Evolutionary conservation across 495 filamentous ascomycete genomes (phyloP).

Genomic region (Penicillium odoratum): DNA sequence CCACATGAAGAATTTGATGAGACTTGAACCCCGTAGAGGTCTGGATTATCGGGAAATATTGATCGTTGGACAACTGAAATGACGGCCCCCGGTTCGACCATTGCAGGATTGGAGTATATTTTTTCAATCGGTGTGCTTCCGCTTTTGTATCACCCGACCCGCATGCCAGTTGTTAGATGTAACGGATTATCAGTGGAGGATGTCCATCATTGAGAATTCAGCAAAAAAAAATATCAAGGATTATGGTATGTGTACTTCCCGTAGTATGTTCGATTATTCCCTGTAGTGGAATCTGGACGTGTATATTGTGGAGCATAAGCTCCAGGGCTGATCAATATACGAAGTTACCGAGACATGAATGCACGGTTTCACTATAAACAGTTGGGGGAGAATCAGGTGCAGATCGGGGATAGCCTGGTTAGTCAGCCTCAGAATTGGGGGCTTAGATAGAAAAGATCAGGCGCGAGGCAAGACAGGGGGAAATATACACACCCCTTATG

Average conservation of each 20-base stretch:
- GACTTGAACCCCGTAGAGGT: neutral
- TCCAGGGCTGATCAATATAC: neutral
- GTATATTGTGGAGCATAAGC: neutral
- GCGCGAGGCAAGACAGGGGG: constrained; percentile 6
- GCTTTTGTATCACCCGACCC: constrained; percentile 28
- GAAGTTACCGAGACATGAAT: neutral
- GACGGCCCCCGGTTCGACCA: neutral
- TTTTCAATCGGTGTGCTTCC: constrained; percentile 10
- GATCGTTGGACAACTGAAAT: constrained; percentile 14
- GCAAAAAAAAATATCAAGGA: neutral
- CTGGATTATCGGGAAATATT: constrained; percentile 18
- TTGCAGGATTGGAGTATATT: neutral
- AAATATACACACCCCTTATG: neutral
- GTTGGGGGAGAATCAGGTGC: neutral
- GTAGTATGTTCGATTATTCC: neutral
- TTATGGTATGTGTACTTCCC: neutral
- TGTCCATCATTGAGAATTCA: neutral
- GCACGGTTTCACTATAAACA: neutral
- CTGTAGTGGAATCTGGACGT: too few relatives aligned
- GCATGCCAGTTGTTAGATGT: constrained; percentile 23
- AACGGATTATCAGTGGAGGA: neutral
- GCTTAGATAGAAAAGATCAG: constrained; percentile 8
- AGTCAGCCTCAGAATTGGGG: constrained; percentile 3
- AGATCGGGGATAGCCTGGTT: neutral
- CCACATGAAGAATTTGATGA: neutral